Evolutionary conservation across 2,329 filamentous ascomycete species (phyloP).

Genomic region (Claviceps humidiphila): DNA sequence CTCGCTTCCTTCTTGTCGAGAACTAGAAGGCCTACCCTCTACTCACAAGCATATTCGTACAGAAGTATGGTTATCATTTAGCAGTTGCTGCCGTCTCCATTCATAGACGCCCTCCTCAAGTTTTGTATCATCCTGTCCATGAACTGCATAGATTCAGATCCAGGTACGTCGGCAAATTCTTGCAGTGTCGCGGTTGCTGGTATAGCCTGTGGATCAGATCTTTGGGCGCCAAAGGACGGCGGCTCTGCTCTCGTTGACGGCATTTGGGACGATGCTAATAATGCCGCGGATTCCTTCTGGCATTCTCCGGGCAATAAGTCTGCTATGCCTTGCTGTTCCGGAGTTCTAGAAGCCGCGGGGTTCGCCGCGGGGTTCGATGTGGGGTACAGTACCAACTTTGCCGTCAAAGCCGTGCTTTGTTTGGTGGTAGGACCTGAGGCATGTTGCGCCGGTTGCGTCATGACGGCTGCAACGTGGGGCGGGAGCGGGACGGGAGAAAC

Average conservation of each 20-base stretch:
- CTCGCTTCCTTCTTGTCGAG: neutral
- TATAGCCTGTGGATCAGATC: neutral
- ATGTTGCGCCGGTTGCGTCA: conserved; percentile 9
- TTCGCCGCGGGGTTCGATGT: conserved; percentile 1
- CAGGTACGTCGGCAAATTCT: conserved; percentile 28
- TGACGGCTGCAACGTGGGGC: conserved; percentile 29
- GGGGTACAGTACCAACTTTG: no score
- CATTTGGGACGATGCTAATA: conserved; percentile 3
- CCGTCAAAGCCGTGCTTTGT: no score
- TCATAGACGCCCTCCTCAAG: conserved; percentile 26
- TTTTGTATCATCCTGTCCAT: conserved; percentile 41
- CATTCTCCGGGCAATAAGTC: neutral
- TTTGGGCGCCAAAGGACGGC: neutral
- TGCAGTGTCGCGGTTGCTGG: conserved; percentile 7
- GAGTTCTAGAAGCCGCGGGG: conserved; percentile 6
- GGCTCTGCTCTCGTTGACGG: neutral
- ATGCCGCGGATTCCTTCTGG: neutral
- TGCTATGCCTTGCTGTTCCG: neutral
- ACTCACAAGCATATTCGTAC: neutral
- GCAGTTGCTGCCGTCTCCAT: neutral
- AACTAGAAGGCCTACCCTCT: neutral
- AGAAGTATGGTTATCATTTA: neutral
- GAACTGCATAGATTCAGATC: conserved; percentile 31
- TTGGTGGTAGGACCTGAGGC: neutral
- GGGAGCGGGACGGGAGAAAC: conserved; percentile 32